These are phyloP conservation scores for Leccinum obscurum DNA, from an alignment of 768 basidiomycete genomes.

Conservation along the genomic window DNA sequence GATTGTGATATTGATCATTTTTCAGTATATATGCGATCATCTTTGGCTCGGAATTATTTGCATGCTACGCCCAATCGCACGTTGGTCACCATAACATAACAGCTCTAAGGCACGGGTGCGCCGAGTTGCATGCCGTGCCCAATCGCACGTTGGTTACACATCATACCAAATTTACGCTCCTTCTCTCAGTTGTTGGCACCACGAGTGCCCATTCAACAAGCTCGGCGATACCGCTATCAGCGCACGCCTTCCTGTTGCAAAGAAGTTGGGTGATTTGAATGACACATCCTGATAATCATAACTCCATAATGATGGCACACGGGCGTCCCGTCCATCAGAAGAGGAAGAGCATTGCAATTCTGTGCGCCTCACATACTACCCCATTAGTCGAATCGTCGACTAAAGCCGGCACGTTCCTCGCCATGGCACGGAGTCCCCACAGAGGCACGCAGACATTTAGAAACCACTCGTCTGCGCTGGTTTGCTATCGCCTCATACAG, in stretches of 20 bases:
- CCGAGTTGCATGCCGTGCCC: no score
- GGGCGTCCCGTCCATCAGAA: neutral
- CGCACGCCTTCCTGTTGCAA: no score
- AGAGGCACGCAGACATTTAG: conserved; percentile 47
- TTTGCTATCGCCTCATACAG: conserved; percentile 25
- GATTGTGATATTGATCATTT: no score
- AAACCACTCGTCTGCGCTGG: conserved; percentile 52
- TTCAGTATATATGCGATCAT: neutral
- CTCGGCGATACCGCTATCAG: neutral
- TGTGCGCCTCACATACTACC: conserved; percentile 87
- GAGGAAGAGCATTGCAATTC: conserved; percentile 13
- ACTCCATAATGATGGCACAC: neutral
- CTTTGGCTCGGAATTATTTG: neutral
- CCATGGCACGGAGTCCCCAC: conserved; percentile 79
- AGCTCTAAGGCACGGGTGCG: neutral
- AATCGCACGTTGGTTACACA: no score
- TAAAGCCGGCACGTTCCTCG: conserved; percentile 67
- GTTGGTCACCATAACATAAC: neutral
- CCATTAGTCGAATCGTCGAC: conserved; percentile 30
- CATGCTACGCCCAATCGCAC: neutral
- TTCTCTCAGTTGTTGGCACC: no score
- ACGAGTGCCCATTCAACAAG: neutral
- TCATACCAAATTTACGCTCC: no score
- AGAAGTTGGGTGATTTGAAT: neutral
- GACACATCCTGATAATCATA: neutral